phyloP scores from a whole-genome alignment of 2,329 filamentous ascomycete genomes.

The Cladophialophora bantiana region DNA sequence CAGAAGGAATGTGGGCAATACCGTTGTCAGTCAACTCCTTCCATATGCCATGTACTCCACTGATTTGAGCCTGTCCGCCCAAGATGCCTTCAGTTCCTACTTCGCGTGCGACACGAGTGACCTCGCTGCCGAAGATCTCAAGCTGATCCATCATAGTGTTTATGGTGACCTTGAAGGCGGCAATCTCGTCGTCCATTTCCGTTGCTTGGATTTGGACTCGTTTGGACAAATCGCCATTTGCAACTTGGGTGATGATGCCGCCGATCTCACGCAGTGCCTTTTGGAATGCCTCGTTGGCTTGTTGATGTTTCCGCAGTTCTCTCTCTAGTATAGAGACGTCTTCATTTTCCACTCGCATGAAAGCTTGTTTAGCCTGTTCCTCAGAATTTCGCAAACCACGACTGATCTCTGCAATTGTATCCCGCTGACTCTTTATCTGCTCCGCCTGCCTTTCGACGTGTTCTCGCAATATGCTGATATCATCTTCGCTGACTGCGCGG shows the following conservation, averaged over 20 bases:
- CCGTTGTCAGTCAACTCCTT: slow-evolving; percentile 92
- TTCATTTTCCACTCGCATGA: slow-evolving; percentile 82
- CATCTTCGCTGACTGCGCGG: slow-evolving; percentile 75
- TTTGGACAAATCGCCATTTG: slow-evolving; percentile 93
- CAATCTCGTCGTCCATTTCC: slow-evolving; percentile 98
- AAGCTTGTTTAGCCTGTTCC: slow-evolving; percentile 79
- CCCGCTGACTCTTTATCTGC: slow-evolving; percentile 84
- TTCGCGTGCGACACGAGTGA: slow-evolving; percentile 91
- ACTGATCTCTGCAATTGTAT: slow-evolving; percentile 84
- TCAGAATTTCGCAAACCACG: slow-evolving; percentile 86
- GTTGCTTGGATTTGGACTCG: slow-evolving; percentile 94
- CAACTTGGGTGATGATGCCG: slow-evolving; percentile 95
- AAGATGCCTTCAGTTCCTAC: slow-evolving; percentile 95
- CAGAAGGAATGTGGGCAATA: slow-evolving; percentile 44
- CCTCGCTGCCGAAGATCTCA: slow-evolving; percentile 94
- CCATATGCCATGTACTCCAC: slow-evolving; percentile 95
- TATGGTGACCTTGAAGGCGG: slow-evolving; percentile 96
- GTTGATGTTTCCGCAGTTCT: slow-evolving; percentile 95
- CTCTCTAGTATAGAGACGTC: slow-evolving; percentile 89
- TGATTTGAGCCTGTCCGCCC: slow-evolving; percentile 90
- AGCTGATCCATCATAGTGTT: slow-evolving; percentile 99
- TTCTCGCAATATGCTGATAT: slow-evolving; percentile 83
- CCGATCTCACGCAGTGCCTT: slow-evolving; percentile 96
- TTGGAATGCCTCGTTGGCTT: slow-evolving; percentile 98
- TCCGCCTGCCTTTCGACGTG: slow-evolving; percentile 94